Base-by-base conservation (phyloP, 345 rosid species). In the Ricinus communis region DNA sequence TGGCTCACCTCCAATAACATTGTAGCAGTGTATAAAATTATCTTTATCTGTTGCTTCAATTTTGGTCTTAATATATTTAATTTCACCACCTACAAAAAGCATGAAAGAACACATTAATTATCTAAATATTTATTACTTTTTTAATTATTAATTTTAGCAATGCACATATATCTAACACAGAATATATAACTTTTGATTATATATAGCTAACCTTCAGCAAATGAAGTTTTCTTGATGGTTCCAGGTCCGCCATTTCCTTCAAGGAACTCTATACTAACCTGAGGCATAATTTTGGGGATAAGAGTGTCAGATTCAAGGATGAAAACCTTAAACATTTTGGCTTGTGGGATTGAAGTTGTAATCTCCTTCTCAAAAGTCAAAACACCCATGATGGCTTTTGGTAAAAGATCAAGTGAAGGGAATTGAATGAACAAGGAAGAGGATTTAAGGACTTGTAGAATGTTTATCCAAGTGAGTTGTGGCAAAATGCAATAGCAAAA, bases 41-140 rank as follows among this genome's bases (percentile, higher is more conserved):
- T 74, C 88, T 79, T 76, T 74, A 43, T 85, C 88, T 45, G 78
- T 28, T n/a, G 61, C 71, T n/a, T 85, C 88, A 21, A 78, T 54
- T 69, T 75, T 64, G 43, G 74, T 77, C 76, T 69, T 85, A 62
- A 77, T 57, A 19, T 73, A 53, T 56, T 65, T 74, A 15, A 77
- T 1, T 5, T 74, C 68, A 25, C 65, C 71, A 0, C 76, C 88
- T 85, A 75, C 16, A 73, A 2, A 21, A 25, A 28, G n/a, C 19
- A 0, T 13, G 11, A n/a, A n/a, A n/a, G n/a, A n/a, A n/a, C n/a
- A n/a, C n/a, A n/a, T n/a, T n/a, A n/a, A n/a, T n/a, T n/a, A n/a
- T n/a, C n/a, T n/a, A n/a, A n/a, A n/a, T n/a, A n/a, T n/a, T n/a
- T n/a, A n/a, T n/a, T n/a, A n/a, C n/a, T n/a, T n/a, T n/a, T n/a